These are phyloP conservation scores for Pseudonitzschia delicatissima DNA, from an alignment of 108 stramenopile species.

Conservation along the genomic window DNA sequence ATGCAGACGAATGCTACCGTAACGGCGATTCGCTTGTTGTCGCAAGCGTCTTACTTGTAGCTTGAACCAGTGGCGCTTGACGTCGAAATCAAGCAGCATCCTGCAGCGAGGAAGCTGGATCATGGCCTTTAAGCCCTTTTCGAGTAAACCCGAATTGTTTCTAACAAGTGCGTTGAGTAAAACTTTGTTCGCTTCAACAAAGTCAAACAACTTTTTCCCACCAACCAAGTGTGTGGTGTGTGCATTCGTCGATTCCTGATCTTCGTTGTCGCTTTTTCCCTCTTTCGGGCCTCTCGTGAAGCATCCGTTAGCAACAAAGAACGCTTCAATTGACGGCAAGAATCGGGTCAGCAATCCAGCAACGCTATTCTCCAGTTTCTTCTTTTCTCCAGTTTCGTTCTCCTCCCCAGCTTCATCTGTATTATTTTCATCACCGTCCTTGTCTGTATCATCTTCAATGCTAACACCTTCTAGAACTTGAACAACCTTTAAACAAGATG, in stretches of 20 bases:
- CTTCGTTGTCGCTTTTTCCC: conserved; percentile 12
- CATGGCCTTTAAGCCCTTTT: conserved; percentile 82
- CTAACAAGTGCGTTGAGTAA: conserved; percentile 90
- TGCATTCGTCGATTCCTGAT: conserved; percentile 27
- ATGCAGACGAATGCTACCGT: conserved; percentile 84
- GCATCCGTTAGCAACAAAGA: conserved; percentile 89
- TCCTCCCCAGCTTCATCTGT: conserved; percentile 32
- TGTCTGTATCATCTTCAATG: conserved; percentile 57
- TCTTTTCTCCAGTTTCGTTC: conserved; percentile 31
- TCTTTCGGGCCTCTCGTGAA: conserved; percentile 26
- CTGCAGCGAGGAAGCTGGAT: conserved; percentile 84
- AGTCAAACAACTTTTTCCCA: conserved; percentile 67
- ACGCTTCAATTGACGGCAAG: conserved; percentile 92
- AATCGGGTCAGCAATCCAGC: conserved; percentile 88
- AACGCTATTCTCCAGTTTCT: conserved; percentile 84
- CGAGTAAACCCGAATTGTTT: conserved; percentile 84
- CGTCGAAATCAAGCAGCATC: conserved; percentile 90
- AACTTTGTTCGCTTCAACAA: conserved; percentile 83
- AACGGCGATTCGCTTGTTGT: conserved; percentile 81
- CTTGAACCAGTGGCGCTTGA: conserved; percentile 90
- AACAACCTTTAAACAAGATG: conserved; percentile 70
- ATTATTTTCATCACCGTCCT: conserved; percentile 43
- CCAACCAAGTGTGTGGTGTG: conserved; percentile 42
- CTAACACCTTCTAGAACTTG: conserved; percentile 87
- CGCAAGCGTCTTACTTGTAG: conserved; percentile 79